Base-by-base conservation (phyloP, 2,329 filamentous ascomycete species). In the Daldinia sp. region DNA sequence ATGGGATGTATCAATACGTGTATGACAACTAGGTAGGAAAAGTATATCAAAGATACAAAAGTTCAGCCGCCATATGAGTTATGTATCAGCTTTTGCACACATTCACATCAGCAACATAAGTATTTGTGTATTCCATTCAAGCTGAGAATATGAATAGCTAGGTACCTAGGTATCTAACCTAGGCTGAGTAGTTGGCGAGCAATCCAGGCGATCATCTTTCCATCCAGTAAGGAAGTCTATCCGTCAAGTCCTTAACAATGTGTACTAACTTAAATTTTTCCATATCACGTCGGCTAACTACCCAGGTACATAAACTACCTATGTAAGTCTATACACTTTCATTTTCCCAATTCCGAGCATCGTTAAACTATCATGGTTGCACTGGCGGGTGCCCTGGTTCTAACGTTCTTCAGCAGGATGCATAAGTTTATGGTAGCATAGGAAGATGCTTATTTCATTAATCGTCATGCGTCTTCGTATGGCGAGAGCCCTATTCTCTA, bases 1-100 rank as follows among this genome's bases (percentile, higher is more conserved):
- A 54, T 39, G 35, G 44, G 54, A 51, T 70, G 68, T 70, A 70
- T 68, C 51, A 61, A 37, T 65, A 70, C 26, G 53, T 63, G 65
- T 68, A 68, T 60, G 62, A 53, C 55, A 65, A 63, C 50, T 33
- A 56, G 39, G 37, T 60, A 56, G 23, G 35, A 44, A 54, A 48
- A 63, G 33, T 55, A 59, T 61, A 67, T 65, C 33, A n/a, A 68
- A 42, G 42, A 42, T 58, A 37, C 46, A 26, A 63, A 67, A 54
- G 13, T 54, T 18, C 28, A 35, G 20, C 15, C 13, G 26, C 26
- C 44, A 30, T 7, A 33, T 42, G 18, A 4, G 15, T 28, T 6
- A 12, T 9, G 6, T 42, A 50, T 50, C 13, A 18, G 26, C 7
- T 28, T 15, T 15, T 28, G n/a, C 20, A 13, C 13, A 26, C 23